Evolutionary conservation across 495 filamentous ascomycete species (phyloP).

Genomic region (Lophiostoma macrostomum): DNA sequence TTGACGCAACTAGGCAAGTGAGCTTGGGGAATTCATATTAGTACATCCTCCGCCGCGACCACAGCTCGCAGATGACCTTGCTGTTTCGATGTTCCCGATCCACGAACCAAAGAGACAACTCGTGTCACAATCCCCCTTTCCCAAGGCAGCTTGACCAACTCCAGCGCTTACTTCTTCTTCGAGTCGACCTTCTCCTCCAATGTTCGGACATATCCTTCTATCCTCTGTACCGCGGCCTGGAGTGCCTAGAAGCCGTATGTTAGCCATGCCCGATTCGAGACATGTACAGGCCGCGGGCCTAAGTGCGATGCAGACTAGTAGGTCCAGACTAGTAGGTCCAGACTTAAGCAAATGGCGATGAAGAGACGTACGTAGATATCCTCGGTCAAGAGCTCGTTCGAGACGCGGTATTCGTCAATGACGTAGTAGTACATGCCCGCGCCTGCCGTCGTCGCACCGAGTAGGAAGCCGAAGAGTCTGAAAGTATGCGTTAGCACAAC

Average conservation of each 20-base stretch:
- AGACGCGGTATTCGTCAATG: slow-evolving; percentile 85
- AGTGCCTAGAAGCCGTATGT: slow-evolving; percentile 58
- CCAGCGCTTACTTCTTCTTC: slow-evolving; percentile 55
- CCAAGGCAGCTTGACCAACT: too few relatives aligned
- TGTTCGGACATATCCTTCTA: slow-evolving; percentile 75
- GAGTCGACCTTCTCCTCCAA: slow-evolving; percentile 78
- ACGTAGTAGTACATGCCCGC: slow-evolving; percentile 85
- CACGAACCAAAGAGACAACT: too few relatives aligned
- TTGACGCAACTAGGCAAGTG: too few relatives aligned
- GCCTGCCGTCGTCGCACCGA: slow-evolving; percentile 77
- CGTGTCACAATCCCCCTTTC: too few relatives aligned
- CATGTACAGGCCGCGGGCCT: background rate
- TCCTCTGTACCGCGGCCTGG: slow-evolving; percentile 79
- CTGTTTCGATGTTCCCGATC: too few relatives aligned
- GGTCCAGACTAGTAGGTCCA: background rate
- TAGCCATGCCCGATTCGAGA: background rate
- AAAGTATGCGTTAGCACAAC: background rate
- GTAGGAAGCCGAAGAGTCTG: slow-evolving; percentile 90
- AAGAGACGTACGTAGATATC: slow-evolving; percentile 83
- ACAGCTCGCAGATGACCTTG: too few relatives aligned
- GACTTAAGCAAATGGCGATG: background rate
- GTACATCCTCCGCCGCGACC: too few relatives aligned
- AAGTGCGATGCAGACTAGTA: background rate
- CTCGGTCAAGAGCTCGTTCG: slow-evolving; percentile 90
- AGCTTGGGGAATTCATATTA: too few relatives aligned